phyloP scores from a whole-genome alignment of 2,329 filamentous ascomycete genomes.

The Fusarium poae region DNA sequence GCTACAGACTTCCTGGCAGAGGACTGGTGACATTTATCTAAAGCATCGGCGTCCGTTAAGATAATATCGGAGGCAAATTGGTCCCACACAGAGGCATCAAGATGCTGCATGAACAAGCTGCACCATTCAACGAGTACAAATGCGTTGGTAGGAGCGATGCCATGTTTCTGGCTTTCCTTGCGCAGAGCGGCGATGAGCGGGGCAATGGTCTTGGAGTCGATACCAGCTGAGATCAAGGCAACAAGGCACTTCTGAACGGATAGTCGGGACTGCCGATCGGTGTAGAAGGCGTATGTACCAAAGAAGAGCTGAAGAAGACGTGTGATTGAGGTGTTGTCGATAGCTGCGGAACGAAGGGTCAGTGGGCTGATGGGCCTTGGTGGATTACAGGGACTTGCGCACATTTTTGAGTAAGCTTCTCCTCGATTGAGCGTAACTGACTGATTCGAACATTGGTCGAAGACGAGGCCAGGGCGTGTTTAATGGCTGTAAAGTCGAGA shows the following conservation, averaged over 20 bases:
- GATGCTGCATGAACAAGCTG: conserved; percentile 79
- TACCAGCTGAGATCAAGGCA: conserved; percentile 71
- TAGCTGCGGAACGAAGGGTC: conserved; percentile 53
- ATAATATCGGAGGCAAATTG: conserved; percentile 75
- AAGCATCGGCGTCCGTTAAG: conserved; percentile 75
- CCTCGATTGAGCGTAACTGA: conserved; percentile 68
- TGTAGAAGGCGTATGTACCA: conserved; percentile 87
- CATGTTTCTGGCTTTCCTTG: conserved; percentile 79
- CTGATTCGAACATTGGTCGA: conserved; percentile 70
- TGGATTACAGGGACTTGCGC: conserved; percentile 42
- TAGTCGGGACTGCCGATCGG: conserved; percentile 84
- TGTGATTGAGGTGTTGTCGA: conserved; percentile 63
- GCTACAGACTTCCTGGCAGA: conserved; percentile 73
- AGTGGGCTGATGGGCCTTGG: conserved; percentile 31
- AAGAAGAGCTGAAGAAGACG: conserved; percentile 80
- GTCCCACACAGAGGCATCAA: conserved; percentile 73
- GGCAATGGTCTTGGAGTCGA: conserved; percentile 68
- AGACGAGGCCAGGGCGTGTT: conserved; percentile 69
- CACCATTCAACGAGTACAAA: conserved; percentile 95
- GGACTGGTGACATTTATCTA: conserved; percentile 83
- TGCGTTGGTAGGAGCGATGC: conserved; percentile 82
- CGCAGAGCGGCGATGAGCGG: conserved; percentile 76
- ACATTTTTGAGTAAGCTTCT: conserved; percentile 69
- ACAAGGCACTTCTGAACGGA: conserved; percentile 85
- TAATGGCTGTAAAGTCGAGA: conserved; percentile 65